phyloP scores from a whole-genome alignment of 768 basidiomycete genomes.

The Cystobasidium onofrii region DNA sequence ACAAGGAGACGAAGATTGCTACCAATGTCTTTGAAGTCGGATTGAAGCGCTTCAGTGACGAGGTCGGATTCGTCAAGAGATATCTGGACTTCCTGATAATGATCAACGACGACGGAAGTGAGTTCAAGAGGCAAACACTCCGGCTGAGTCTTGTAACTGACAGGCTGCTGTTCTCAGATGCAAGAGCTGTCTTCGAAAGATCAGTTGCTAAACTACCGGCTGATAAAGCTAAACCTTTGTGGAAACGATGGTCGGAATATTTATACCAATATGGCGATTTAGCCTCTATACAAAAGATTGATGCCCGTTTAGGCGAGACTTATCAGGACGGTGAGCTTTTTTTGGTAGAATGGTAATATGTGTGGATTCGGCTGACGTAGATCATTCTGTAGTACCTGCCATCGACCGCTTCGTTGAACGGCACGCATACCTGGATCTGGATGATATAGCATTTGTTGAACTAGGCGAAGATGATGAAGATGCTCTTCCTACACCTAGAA shows the following conservation, averaged over 20 bases:
- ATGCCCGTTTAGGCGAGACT: slow-evolving; percentile 75
- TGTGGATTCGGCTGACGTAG: no score
- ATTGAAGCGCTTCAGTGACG: slow-evolving; percentile 71
- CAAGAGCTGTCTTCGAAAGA: slow-evolving; percentile 87
- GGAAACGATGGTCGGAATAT: slow-evolving; percentile 93
- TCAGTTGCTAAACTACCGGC: slow-evolving; percentile 65
- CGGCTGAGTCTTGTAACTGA: not conserved
- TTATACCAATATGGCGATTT: slow-evolving; percentile 94
- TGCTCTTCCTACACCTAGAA: not conserved
- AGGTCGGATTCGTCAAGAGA: slow-evolving; percentile 62
- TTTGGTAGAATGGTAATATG: not conserved
- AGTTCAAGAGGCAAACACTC: slow-evolving; percentile 43
- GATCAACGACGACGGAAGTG: slow-evolving; percentile 91
- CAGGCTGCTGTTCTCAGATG: slow-evolving; percentile 55
- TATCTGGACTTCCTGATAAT: slow-evolving; percentile 89
- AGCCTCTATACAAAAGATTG: slow-evolving; percentile 75
- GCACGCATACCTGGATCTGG: slow-evolving; percentile 49
- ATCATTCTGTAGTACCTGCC: slow-evolving; percentile 68
- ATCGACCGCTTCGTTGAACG: slow-evolving; percentile 60
- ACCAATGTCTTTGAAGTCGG: slow-evolving; percentile 91
- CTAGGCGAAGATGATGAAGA: slow-evolving; percentile 16
- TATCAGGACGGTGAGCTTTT: slow-evolving; percentile 65
- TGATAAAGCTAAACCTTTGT: slow-evolving; percentile 72
- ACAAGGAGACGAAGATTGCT: slow-evolving; percentile 67
- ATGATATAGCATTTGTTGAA: slow-evolving; percentile 19